Base-by-base conservation (phyloP, 768 basidiomycete genomes). In the Filobasidium floriforme region DNA sequence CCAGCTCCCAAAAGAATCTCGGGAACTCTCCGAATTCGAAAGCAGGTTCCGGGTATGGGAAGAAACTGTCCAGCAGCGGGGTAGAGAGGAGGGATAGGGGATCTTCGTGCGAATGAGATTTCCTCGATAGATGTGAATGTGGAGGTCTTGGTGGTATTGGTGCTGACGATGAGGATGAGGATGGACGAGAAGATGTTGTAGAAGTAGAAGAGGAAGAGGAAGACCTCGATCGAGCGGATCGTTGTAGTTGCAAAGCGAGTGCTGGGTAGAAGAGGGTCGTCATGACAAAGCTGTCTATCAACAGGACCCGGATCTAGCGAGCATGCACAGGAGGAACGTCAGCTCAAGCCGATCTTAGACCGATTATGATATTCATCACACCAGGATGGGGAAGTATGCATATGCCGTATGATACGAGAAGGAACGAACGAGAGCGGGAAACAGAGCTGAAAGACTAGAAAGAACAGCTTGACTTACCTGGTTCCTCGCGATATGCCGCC, bases 211-310 rank as follows among this genome's bases (percentile, higher is more conserved):
- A 37, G 60, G 28, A 7, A 11, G 72, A 64, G 19, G 74, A 70
- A 28, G 71, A 64, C 15, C 61, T 68, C 26, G 72, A 46, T 0
- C 73, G 73, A 14, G 71, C 73, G 44, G 67, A 72, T 29, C 65
- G 66, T 41, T 72, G 71, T 0, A 77, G 61, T 43, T 75, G 76
- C 7, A 78, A 49, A 19, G 74, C 73, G 11, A 78, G 67, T 3
- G 77, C 73, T 1, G 77, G 77, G 65, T 78, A 78, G 68, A 78
- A 78, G 15, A 78, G 69, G 52, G 75, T 75, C 18, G 77, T 78
- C 77, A 78, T 78, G 14, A 78, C 77, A 49, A 78, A 68, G 60
- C 76, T 76, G 51, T 76, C 76, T 41, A 78, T 76, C 52, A 78
- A 61, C 28, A 78, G 68, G 12, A 75, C 75, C 12, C 77, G 71